These are phyloP conservation scores for Mycena galericulata DNA, from an alignment of 768 basidiomycete genomes.

Conservation along the genomic window DNA sequence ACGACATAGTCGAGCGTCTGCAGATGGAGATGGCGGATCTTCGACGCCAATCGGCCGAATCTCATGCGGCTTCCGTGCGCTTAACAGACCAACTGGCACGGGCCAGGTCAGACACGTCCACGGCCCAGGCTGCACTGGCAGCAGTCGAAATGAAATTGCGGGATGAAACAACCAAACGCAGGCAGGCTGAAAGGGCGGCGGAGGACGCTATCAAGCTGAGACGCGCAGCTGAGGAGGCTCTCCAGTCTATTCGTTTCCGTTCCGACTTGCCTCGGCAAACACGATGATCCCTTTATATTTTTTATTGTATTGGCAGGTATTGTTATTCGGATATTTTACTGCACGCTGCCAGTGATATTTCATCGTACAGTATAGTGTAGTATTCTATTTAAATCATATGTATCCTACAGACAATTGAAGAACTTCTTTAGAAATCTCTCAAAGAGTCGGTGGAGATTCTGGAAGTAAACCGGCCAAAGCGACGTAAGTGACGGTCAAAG, in stretches of 20 bases:
- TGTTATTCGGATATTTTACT: constrained; percentile 29
- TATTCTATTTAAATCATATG: not conserved
- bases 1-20: constrained; percentile 69
- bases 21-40: constrained; percentile 73
- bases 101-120: constrained; percentile 70
- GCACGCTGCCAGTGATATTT: not conserved
- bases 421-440: no score
- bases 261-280: constrained; percentile 4
- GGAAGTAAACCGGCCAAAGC: not conserved
- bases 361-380: not conserved
- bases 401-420: not conserved
- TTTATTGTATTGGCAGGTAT: constrained; percentile 10
- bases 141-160: constrained; percentile 69
- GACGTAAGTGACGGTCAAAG: constrained; percentile 8
- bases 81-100: constrained; percentile 79
- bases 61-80: constrained; percentile 69
- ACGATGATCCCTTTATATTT: constrained; percentile 12
- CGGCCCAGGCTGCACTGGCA: constrained; percentile 65
- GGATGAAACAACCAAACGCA: constrained; percentile 67
- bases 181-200: constrained; percentile 66
- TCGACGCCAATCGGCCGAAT: constrained; percentile 75
- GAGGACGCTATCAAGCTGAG: constrained; percentile 62
- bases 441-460: no score
- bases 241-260: constrained; percentile 49
- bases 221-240: constrained; percentile 63